Percentiles rank a stretch among this genome's conserved stretches.
These are phyloP conservation scores for Aspergillus sp. DNA, from an alignment of 2,329 filamentous ascomycete genomes.

Conservation along the genomic window DNA sequence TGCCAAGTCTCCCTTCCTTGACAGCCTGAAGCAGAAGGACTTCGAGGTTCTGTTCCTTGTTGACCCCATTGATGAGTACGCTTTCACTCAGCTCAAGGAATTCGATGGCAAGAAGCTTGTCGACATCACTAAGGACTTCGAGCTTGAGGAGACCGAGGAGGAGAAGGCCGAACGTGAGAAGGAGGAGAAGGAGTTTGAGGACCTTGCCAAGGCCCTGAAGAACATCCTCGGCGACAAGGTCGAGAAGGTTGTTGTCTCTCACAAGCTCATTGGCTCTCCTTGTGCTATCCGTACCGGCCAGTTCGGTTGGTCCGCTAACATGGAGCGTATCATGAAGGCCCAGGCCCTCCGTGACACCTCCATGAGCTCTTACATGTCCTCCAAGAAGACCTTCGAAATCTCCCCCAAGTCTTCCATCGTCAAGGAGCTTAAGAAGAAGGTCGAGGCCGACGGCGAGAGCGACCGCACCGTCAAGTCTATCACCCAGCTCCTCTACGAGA, in stretches of 20 bases:
- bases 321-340: slow-evolving; percentile 99
- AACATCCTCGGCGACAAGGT: slow-evolving; percentile 99
- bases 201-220: slow-evolving; percentile 94
- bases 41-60: slow-evolving; percentile 99
- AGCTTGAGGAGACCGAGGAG: slow-evolving; percentile 99
- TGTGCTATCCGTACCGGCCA: slow-evolving; percentile 99
- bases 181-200: slow-evolving; percentile 98
- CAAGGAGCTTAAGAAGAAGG: slow-evolving; percentile 99
- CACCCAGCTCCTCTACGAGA: slow-evolving; percentile 97
- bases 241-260: slow-evolving; percentile 98
- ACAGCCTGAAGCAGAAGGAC: slow-evolving; percentile 97
- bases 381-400: slow-evolving; percentile 99
- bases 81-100: slow-evolving; percentile 99
- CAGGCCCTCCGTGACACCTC: slow-evolving; percentile 99
- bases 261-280: slow-evolving; percentile 92
- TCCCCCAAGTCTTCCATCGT: slow-evolving; percentile 98
- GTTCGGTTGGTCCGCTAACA: slow-evolving; percentile 99
- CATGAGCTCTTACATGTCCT: slow-evolving; percentile 99
- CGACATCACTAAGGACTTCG: slow-evolving; percentile 99
- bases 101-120: slow-evolving; percentile 99
- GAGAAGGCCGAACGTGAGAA: slow-evolving; percentile 95
- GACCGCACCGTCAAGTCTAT: slow-evolving; percentile 99
- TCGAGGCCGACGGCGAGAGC: slow-evolving; percentile 94
- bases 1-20: slow-evolving; percentile 96
- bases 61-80: slow-evolving; percentile 99